Evolutionary conservation across 75 land plant genomes (phyloP), one percentile per base, ranked within the genome.

Genomic region (Chamaecyparis obtusa): DNA sequence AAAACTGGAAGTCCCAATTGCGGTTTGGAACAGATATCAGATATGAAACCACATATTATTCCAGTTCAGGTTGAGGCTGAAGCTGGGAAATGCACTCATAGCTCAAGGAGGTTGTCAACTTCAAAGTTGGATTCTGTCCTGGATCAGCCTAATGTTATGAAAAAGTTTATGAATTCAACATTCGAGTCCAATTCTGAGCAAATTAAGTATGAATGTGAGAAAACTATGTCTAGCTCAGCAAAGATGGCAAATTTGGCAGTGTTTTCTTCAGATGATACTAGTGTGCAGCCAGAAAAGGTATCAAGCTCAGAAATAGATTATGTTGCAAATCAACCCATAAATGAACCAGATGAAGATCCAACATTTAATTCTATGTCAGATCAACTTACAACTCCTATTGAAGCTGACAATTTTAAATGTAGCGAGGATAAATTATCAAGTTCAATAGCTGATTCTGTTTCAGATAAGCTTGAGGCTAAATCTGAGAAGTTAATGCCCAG

Each of bases 101-200:
- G 84, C 39, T 57, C 30, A 64, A 91, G 33, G n/a, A 48, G 48
- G n/a, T 76, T n/a, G 10, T 43, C 72, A 56, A 67, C 39, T 86
- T 77, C 48, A 17, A 46, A 46, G 41, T 85, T 74, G 75, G 43
- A 21, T 71, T n/a, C 82, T 72, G 79, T 86, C 43, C 27, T 16
- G 39, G 86, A 89, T 55, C 51, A 90, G 43, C 92, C 88, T 32
- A 90, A 91, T 85, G 92, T 91, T 69, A 91, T 21, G 27, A 39
- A 80, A 7, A 80, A 80, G 83, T 27, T 15, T 80, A 8, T 27
- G n/a, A 17, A 24, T 80, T 24, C n/a, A 24, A 27, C 46, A 80
- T 24, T 21, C 10, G 30, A 80, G 9, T 44, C 49, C 48, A 80
- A 41, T 3, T 80, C 83, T 24, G 13, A 24, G 27, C 48, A 41